These are phyloP conservation scores for Platanthera zijinensis DNA, from an alignment of 106 monocot species.

Conservation along the genomic window DNA sequence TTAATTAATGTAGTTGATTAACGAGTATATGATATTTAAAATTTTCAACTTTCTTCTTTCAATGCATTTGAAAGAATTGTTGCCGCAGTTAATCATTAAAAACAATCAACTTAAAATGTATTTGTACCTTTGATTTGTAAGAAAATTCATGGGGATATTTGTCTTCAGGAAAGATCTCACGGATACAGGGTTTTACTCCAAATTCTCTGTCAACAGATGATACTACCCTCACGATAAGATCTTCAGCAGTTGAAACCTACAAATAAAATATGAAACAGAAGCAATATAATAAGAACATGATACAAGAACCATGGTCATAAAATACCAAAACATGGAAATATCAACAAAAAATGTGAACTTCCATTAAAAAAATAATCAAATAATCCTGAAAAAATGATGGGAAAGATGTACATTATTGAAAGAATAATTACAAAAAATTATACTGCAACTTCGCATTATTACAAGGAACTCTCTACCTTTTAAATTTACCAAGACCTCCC, in stretches of 20 bases:
- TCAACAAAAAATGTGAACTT: no score
- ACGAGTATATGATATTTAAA: not conserved
- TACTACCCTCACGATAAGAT: conserved; percentile 75
- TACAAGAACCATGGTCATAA: no score
- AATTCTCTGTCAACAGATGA: conserved; percentile 64
- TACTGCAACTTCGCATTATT: no score
- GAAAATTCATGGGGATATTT: conserved; percentile 68
- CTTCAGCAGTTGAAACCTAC: conserved; percentile 75
- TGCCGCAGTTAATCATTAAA: not conserved
- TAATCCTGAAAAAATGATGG: no score
- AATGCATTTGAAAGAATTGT: not conserved
- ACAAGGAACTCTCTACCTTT: no score
- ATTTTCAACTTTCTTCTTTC: not conserved
- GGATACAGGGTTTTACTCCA: conserved; percentile 59
- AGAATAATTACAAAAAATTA: no score
- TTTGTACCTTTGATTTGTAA: conserved; percentile 81
- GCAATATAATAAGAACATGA: no score
- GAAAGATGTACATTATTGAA: no score
- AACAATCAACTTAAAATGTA: not conserved
- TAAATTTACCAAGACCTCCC: no score
- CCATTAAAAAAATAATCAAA: no score
- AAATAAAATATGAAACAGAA: not conserved
- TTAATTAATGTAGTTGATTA: not conserved
- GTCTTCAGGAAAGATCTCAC: conserved; percentile 58
- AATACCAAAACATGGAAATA: no score